Evolutionary conservation across 1,139 yeast species (phyloP), one percentile per base, ranked within the genome.

Genomic region (Suhomyces kunorum): DNA sequence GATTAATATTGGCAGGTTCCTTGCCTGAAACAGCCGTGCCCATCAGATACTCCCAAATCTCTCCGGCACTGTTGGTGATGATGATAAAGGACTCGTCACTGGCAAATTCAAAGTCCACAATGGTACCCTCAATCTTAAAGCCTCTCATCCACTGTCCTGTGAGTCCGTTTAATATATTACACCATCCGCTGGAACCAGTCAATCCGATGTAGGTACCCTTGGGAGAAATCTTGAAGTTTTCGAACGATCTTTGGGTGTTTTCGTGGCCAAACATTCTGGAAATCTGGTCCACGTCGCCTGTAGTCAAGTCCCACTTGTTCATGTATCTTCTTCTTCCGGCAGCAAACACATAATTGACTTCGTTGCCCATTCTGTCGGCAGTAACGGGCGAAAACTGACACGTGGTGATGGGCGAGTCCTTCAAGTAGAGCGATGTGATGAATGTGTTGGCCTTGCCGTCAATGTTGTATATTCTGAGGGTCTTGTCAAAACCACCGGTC

Each of bases 221-320:
- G 2, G 82, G 77, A 8, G 92, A 85, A 13, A 87, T 54, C 57
- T 82, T 81, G 63, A 89, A 87, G 54, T 82, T 76, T 59, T 92
- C 98, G 75, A 88, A 87, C n/a, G 94, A 83, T 51, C 78, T 76
- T 65, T 90, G 98, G 35, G 82, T 80, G 35, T 77, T 71, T 58
- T 87, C 96, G 56, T 89, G 95, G 2, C 98, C 98, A 57, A 90
- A 92, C 75, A 92, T 69, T 63, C 97, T 78, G 38, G 88, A 80
- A 35, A 92, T 80, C 62, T 90, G 92, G 49, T 88, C 95, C 30
- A 89, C 81, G 14, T 68, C 70, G n/a, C 90, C 89, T 9, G 76
- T 69, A 38, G 78, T 77, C 41, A 92, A 71, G 61, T 89, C 92
- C 96, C 98, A 90, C 41, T 88, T 81, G 63, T 86, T 87, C 87